Percentiles rank a stretch among this genome's conserved stretches.
phyloP scores from a whole-genome alignment of 805 yeast genomes.

The Wickerhamomyces subpelliculosus region DNA sequence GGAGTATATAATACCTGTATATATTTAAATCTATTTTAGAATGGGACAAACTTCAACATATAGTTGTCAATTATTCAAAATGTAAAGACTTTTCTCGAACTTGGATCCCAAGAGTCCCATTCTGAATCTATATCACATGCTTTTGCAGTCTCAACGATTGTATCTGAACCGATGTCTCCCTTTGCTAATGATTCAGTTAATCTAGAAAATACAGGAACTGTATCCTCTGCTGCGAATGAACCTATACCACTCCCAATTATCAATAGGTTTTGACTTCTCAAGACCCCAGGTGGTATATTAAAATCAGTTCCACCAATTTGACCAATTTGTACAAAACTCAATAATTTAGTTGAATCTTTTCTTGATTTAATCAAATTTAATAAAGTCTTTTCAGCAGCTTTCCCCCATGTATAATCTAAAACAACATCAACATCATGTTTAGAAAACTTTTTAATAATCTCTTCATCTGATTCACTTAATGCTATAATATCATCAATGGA shows the following conservation, averaged over 20 bases:
- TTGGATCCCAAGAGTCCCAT: conserved; percentile 6
- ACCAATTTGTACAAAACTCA: conserved; percentile 8
- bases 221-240: conserved; percentile 2
- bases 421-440: conserved; percentile 4
- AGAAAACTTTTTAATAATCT: not conserved
- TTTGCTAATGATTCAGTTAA: conserved; percentile 1
- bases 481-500: not conserved
- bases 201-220: not conserved
- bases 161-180: conserved; percentile 1
- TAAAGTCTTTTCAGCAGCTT: not conserved
- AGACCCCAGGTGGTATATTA: conserved; percentile 2
- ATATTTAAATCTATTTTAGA: too few species aligned
- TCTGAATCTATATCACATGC: conserved; percentile 1
- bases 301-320: conserved; percentile 7
- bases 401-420: conserved; percentile 8
- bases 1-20: too few species aligned
- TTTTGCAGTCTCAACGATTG: not conserved
- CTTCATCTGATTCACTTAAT: not conserved
- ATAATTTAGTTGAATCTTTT: not conserved
- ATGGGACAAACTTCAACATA: too few species aligned
- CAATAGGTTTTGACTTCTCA: conserved; percentile 4
- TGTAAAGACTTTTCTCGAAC: conserved; percentile 3
- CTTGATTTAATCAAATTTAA: conserved; percentile 1
- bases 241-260: conserved; percentile 9
- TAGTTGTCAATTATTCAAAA: too few species aligned